Evolutionary conservation across 2,329 filamentous ascomycete genomes (phyloP), one percentile per base, ranked within the genome.

Genomic region (Zymoseptoria brevis): DNA sequence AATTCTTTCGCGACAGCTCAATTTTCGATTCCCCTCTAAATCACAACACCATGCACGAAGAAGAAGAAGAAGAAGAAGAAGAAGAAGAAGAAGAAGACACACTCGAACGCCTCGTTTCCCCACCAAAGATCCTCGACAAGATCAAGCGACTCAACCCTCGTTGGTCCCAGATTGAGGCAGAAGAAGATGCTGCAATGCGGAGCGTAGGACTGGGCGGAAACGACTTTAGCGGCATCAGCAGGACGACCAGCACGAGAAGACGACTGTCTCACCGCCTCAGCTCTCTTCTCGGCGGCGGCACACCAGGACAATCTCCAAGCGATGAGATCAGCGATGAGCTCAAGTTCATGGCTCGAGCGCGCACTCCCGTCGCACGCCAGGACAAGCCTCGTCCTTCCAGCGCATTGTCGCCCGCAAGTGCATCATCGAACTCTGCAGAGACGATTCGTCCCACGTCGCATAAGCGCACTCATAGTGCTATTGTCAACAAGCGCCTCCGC

Each of bases 81-180:
- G n/a, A n/a, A n/a, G n/a, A n/a, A n/a, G n/a, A 62, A 54, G 60
- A 62, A 54, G 60, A 60, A 53, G 60, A 67, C 50, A 58, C 67
- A 56, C 57, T 56, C n/a, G 22, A 19, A 24, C 57, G 35, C 35
- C 35, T 69, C 45, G 62, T 63, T 8, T 66, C 63, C 35, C 65
- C 69, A 50, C 67, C 68, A 49, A 69, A 69, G 62, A 61, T 60
- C 24, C 57, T 66, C 57, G 65, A 68, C 59, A 63, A 57, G 54
- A 62, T 68, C 57, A 61, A 62, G 56, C 57, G 58, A 29, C 22
- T n/a, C 57, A 59, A 54, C 24, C 41, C 30, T 30, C 51, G 51
- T 2, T 19, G 50, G 30, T 35, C 22, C 2, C 53, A 53, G 19
- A 26, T 61, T 13, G 29, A 56, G 13, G 53, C 50, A 26, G 50